phyloP scores from a whole-genome alignment of 1,284 basidiomycete genomes.

The Ganoderma lucidum region DNA sequence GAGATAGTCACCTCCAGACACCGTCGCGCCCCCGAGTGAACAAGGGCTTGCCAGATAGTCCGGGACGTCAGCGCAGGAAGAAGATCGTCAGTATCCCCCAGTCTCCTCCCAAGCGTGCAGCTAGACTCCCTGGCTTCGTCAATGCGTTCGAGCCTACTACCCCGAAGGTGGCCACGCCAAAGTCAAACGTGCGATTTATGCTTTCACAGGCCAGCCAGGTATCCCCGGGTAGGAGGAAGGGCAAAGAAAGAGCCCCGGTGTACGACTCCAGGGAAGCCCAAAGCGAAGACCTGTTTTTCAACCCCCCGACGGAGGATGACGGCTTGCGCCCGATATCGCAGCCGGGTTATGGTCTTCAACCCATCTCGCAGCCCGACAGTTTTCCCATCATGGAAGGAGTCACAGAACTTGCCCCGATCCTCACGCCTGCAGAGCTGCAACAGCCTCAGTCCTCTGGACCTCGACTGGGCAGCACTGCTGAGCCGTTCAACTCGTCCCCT shows the following conservation, averaged over 20 bases:
- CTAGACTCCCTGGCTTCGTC: conserved; percentile 43
- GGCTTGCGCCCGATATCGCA: background rate
- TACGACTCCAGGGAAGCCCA: conserved; percentile 14
- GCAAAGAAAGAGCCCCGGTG: conserved; percentile 34
- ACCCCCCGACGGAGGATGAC: conserved; percentile 10
- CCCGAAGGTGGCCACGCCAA: conserved; percentile 17
- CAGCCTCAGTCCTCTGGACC: background rate
- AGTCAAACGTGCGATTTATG: conserved; percentile 21
- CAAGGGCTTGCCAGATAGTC: conserved; percentile 33
- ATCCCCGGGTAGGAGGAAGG: conserved; percentile 28
- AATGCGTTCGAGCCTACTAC: conserved; percentile 44
- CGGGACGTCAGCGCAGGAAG: conserved; percentile 20
- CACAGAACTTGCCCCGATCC: conserved; percentile 9
- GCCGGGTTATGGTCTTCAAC: background rate
- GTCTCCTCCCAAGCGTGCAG: conserved; percentile 19
- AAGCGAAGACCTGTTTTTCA: conserved; percentile 24
- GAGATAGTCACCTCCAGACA: conserved; percentile 45
- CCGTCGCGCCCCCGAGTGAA: conserved; percentile 47
- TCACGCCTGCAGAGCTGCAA: background rate
- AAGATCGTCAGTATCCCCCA: conserved; percentile 29
- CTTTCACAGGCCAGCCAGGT: conserved; percentile 25
- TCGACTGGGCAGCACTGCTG: conserved; percentile 2
- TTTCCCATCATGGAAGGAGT: background rate
- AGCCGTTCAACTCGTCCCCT: conserved; percentile 1
- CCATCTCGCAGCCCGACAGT: background rate